Conservation (phyloP, 2,329 filamentous ascomycete species). For the Fusarium domesticum region DNA sequence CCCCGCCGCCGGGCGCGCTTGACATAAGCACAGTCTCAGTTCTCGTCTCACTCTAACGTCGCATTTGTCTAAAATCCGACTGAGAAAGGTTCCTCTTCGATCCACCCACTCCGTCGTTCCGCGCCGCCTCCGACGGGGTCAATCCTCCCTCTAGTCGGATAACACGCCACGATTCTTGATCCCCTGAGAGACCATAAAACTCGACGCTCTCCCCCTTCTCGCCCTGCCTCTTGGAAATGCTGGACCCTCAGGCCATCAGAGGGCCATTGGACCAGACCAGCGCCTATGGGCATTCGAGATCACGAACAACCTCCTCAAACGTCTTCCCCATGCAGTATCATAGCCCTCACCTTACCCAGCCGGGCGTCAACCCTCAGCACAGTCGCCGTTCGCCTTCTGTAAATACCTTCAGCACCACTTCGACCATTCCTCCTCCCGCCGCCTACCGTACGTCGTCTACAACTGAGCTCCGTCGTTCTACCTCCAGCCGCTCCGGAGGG, state of each 20-base stretch:
- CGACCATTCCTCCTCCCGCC: constrained; percentile 61
- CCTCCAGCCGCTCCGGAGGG: constrained; percentile 71
- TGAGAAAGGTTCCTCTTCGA: constrained; percentile 1
- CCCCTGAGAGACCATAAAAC: constrained; percentile 22
- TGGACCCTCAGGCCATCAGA: constrained; percentile 34
- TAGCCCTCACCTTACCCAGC: constrained; percentile 33
- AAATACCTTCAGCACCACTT: constrained; percentile 67
- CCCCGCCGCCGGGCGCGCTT: neutral
- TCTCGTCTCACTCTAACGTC: constrained; percentile 28
- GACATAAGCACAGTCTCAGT: constrained; percentile 24
- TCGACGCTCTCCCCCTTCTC: constrained; percentile 15
- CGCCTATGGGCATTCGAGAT: constrained; percentile 52
- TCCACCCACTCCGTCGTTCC: constrained; percentile 4
- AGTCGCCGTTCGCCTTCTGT: constrained; percentile 61
- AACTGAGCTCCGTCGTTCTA: constrained; percentile 68
- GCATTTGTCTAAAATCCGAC: neutral
- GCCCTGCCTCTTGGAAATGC: constrained; percentile 22
- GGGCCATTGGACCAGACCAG: constrained; percentile 35
- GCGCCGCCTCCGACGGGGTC: constrained; percentile 23
- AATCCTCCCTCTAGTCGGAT: constrained; percentile 23
- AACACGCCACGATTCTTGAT: constrained; percentile 23
- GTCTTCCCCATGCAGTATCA: constrained; percentile 43
- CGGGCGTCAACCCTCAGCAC: constrained; percentile 35
- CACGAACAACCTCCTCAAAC: constrained; percentile 56
- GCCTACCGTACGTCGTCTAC: constrained; percentile 55